Conservation (phyloP, 768 basidiomycete species). For the Rhizopogon salebrosus region DNA sequence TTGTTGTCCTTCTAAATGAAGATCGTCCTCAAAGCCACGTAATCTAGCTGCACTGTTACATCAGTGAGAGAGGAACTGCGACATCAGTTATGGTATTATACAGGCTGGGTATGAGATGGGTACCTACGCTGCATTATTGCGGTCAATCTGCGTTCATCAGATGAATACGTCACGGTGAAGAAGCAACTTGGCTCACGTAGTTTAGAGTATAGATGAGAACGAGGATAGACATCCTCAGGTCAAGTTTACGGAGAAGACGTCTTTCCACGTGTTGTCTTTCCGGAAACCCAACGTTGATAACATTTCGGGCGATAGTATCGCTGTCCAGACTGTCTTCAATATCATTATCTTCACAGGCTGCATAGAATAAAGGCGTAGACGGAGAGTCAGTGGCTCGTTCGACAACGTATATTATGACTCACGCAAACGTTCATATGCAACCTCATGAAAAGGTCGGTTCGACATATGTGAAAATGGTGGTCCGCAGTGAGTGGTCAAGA, state of each 20-base stretch:
- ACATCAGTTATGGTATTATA: background rate
- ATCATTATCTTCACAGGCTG: constrained; percentile 1
- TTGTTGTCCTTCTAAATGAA: too few relatives aligned
- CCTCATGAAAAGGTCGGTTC: constrained; percentile 3
- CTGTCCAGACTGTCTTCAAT: background rate
- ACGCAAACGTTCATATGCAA: constrained; percentile 14
- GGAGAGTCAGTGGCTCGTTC: background rate
- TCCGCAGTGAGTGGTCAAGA: too few relatives aligned
- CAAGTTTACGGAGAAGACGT: too few relatives aligned
- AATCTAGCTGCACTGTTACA: constrained; percentile 58
- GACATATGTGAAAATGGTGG: too few relatives aligned
- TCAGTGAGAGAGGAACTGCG: background rate
- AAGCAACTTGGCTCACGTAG: constrained; percentile 18
- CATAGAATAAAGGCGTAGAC: background rate
- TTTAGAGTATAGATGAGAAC: too few relatives aligned
- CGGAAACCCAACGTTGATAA: background rate
- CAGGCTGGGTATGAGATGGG: background rate
- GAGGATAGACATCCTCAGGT: too few relatives aligned
- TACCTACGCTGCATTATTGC: constrained; percentile 63
- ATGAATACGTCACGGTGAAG: background rate
- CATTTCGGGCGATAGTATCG: background rate
- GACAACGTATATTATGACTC: background rate
- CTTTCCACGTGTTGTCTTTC: constrained; percentile 35
- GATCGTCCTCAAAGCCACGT: too few relatives aligned
- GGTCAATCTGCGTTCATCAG: constrained; percentile 46